Evolutionary conservation across 2,329 filamentous ascomycete species (phyloP).

Genomic region (Colletotrichum sp.): DNA sequence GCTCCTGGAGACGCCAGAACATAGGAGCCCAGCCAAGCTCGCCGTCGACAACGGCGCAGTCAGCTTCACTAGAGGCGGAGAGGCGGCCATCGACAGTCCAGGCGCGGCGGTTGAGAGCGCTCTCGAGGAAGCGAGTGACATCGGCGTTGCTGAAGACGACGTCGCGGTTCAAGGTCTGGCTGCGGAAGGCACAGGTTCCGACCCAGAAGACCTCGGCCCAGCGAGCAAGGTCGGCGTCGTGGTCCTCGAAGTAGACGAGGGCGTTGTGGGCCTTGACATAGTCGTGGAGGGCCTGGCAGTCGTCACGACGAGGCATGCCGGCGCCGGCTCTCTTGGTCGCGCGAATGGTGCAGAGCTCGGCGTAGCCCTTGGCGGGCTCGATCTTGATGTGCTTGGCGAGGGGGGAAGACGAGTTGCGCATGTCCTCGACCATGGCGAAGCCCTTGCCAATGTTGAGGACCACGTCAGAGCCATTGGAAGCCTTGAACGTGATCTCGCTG

Average conservation of each 20-base stretch:
- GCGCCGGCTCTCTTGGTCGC: neutral
- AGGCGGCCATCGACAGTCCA: neutral
- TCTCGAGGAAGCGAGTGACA: neutral
- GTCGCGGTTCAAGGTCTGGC: neutral
- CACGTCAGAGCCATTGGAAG: conserved; percentile 1
- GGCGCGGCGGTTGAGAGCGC: neutral
- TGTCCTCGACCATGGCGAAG: neutral
- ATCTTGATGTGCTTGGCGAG: neutral
- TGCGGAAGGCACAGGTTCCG: conserved; percentile 5
- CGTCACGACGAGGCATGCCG: neutral
- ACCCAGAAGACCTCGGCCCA: conserved; percentile 11
- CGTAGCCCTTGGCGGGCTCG: neutral
- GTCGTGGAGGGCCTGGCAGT: conserved; percentile 11
- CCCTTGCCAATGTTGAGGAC: neutral
- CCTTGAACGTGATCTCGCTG: neutral
- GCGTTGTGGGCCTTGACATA: neutral
- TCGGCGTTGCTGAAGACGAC: conserved; percentile 8
- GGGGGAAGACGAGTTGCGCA: neutral
- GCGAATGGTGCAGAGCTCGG: conserved; percentile 2
- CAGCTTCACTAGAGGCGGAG: neutral
- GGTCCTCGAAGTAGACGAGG: neutral
- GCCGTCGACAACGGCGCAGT: neutral
- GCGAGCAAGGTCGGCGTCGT: neutral
- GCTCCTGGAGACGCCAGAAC: conserved; percentile 3
- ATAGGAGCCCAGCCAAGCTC: neutral